These are phyloP conservation scores for Saxophila tyrrhenica DNA, from an alignment of 495 filamentous ascomycete genomes.

Conservation along the genomic window DNA sequence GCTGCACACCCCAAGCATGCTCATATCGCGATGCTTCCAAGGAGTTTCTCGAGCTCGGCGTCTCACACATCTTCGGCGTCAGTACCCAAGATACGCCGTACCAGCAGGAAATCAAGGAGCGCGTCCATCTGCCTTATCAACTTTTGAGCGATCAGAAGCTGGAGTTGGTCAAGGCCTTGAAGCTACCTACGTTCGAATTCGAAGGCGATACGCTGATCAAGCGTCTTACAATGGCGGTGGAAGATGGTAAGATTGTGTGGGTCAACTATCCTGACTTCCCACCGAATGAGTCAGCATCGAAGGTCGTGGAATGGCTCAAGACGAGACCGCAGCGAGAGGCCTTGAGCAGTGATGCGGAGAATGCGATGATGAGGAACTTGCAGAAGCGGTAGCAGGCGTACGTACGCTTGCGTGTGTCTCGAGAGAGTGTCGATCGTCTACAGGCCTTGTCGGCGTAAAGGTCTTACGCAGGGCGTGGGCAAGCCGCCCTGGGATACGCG, in stretches of 20 bases:
- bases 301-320: constrained; percentile 23
- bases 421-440: neutral
- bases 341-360: neutral
- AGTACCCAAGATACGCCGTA: constrained; percentile 22
- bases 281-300: constrained; percentile 20
- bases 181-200: constrained; percentile 22
- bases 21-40: constrained; percentile 22
- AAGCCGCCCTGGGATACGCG: too few species aligned
- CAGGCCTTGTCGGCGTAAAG: too few species aligned
- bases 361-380: neutral
- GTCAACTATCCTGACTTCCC: constrained; percentile 28
- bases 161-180: constrained; percentile 17
- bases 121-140: constrained; percentile 22
- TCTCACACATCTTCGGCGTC: constrained; percentile 17
- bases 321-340: neutral
- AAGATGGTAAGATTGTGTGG: constrained; percentile 19
- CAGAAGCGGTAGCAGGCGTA: neutral
- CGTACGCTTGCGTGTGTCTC: too few species aligned
- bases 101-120: constrained; percentile 21
- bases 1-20: constrained; percentile 28
- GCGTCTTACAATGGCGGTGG: constrained; percentile 21
- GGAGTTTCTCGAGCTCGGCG: constrained; percentile 11
- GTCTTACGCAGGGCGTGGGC: too few species aligned
- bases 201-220: constrained; percentile 20
- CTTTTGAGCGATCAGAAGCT: constrained; percentile 24